Conservation (phyloP, 129 eudicot genomes). For the Flaveria sonorensis region DNA sequence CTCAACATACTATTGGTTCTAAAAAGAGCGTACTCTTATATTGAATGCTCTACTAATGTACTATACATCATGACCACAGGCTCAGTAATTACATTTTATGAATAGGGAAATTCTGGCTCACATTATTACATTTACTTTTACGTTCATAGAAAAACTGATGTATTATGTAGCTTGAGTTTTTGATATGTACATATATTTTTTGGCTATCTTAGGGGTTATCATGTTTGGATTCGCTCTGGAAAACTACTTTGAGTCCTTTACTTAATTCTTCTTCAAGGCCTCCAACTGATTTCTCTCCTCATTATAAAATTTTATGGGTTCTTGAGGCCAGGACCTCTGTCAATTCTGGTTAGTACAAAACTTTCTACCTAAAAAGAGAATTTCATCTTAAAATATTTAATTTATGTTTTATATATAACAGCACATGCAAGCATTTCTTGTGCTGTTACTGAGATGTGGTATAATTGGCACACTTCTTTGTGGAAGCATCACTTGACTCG, state of each 20-base stretch:
- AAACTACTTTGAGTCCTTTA: conserved; percentile 48
- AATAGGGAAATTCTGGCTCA: neutral
- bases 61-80: neutral
- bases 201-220: conserved; percentile 54
- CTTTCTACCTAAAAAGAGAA: neutral
- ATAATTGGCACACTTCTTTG: conserved; percentile 83
- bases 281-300: conserved; percentile 78
- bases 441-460: conserved; percentile 81
- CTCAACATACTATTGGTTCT: too few relatives aligned
- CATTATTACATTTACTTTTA: neutral
- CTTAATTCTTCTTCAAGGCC: conserved; percentile 71
- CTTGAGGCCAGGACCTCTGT: conserved; percentile 67
- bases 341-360: conserved; percentile 49
- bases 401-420: conserved; percentile 31
- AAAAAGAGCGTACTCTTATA: neutral
- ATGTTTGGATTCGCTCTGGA: conserved; percentile 38
- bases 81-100: neutral
- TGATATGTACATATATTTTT: neutral
- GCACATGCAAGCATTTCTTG: conserved; percentile 54
- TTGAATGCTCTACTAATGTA: neutral
- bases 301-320: conserved; percentile 65
- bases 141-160: neutral
- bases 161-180: neutral
- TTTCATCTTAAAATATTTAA: conserved; percentile 14
- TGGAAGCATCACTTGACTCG: conserved; percentile 51